These are phyloP conservation scores for Phytopythium boreale DNA, from an alignment of 352 stramenopile genomes.

Conservation along the genomic window DNA sequence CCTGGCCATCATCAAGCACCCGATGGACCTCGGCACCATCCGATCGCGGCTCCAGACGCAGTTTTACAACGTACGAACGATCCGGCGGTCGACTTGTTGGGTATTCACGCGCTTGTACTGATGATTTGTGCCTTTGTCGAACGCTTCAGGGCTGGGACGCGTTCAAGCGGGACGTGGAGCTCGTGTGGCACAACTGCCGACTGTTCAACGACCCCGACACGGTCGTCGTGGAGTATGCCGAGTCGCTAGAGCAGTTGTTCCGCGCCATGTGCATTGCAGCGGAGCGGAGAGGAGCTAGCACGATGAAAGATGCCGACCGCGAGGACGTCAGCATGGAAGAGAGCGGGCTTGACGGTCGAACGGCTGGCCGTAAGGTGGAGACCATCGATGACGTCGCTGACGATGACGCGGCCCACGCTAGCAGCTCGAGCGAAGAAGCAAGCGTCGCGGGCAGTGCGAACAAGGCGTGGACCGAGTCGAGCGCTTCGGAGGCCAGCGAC, in stretches of 20 bases:
- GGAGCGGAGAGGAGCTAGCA: constrained; percentile 48
- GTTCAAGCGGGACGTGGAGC: constrained; percentile 79
- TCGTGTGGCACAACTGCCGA: constrained; percentile 84
- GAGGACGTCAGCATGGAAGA: constrained; percentile 14
- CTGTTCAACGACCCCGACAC: constrained; percentile 76
- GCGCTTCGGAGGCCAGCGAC: constrained; percentile 55
- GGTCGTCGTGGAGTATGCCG: constrained; percentile 74
- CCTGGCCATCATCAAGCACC: constrained; percentile 71
- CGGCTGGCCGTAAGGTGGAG: background rate
- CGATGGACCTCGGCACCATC: constrained; percentile 88
- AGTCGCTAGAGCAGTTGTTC: constrained; percentile 63
- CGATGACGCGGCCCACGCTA: constrained; percentile 28
- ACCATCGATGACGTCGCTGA: constrained; percentile 7
- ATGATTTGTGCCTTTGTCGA: background rate
- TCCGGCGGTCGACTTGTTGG: too few relatives aligned
- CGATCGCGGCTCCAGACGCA: constrained; percentile 44
- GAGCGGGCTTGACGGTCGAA: background rate
- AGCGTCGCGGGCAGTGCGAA: constrained; percentile 47
- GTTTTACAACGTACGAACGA: constrained; percentile 75
- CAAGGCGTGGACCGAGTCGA: constrained; percentile 63
- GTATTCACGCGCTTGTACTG: background rate
- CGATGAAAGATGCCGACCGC: constrained; percentile 32
- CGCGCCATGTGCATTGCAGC: constrained; percentile 54
- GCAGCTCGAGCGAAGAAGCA: constrained; percentile 39
- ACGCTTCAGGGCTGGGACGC: constrained; percentile 54